Percentiles rank a stretch among this genome's conserved stretches.
phyloP scores from a whole-genome alignment of 495 filamentous ascomycete species.

The Glutinoglossum americanum region DNA sequence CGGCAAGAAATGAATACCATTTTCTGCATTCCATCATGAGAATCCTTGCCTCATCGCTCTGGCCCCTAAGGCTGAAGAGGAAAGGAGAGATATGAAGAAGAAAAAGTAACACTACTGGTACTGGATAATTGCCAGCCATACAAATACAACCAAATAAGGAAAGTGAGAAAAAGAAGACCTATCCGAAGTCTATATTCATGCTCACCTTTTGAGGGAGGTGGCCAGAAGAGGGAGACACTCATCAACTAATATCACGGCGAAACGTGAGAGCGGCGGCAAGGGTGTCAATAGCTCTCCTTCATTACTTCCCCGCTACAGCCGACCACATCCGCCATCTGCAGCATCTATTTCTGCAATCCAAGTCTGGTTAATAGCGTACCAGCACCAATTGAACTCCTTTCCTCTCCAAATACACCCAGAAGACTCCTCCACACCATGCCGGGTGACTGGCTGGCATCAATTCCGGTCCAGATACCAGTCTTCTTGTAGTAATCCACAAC shows the following conservation, averaged over 20 bases:
- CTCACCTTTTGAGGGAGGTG: background rate
- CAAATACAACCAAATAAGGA: background rate
- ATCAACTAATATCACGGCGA: background rate
- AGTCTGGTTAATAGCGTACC: background rate
- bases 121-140: background rate
- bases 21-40: slow-evolving; percentile 1
- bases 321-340: background rate
- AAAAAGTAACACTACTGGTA: background rate
- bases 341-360: background rate
- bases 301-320: background rate
- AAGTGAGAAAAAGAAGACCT: background rate
- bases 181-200: slow-evolving; percentile 1
- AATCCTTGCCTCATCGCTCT: background rate
- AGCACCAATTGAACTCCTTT: slow-evolving; percentile 12
- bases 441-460: slow-evolving; percentile 93
- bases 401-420: slow-evolving; percentile 61
- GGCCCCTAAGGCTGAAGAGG: background rate
- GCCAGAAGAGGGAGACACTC: background rate
- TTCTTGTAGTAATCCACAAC: slow-evolving; percentile 92
- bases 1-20: background rate
- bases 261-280: background rate
- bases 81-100: background rate
- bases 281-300: background rate
- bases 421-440: slow-evolving; percentile 88
- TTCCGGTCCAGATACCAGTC: slow-evolving; percentile 86